Evolutionary conservation across 2,329 filamentous ascomycete species (phyloP), one percentile per base, ranked within the genome.

Genomic region (Chalara sp.): DNA sequence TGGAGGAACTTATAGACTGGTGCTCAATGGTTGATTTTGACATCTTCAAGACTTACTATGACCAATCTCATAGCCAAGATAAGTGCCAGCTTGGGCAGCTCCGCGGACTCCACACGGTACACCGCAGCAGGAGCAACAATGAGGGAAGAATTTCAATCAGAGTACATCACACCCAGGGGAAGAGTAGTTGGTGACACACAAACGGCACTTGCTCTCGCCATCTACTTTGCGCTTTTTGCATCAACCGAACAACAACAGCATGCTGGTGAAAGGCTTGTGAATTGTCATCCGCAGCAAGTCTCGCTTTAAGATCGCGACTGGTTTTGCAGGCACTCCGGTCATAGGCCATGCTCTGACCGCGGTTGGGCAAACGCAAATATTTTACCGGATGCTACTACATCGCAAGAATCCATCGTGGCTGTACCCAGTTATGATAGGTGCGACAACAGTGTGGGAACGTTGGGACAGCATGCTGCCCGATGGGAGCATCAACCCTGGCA

Each of bases 1-100:
- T n/a, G n/a, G n/a, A n/a, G n/a, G n/a, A n/a, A n/a, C n/a, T n/a
- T n/a, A n/a, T n/a, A n/a, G n/a, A n/a, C n/a, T n/a, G n/a, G n/a
- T n/a, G n/a, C n/a, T n/a, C n/a, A n/a, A n/a, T n/a, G n/a, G n/a
- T n/a, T n/a, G n/a, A n/a, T n/a, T n/a, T n/a, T n/a, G n/a, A n/a
- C n/a, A n/a, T n/a, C n/a, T n/a, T n/a, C n/a, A n/a, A n/a, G n/a
- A 1, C 66, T 75, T 1, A 67, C 70, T 43, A 69, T 74, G 28
- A 72, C 72, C 0, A 59, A 63, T 6, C 50, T 73, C 0, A 62
- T 73, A 2, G 60, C 63, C 1, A 60, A 66, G 8, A 68, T 74
- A 29, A 67, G 66, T 1, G 51, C 51, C 1, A 53, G 61, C 0
- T 60, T 76, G 0, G 50, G 53, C 1, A 4, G 29, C 0, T n/a